Evolutionary conservation across 139 green algal genomes (phyloP).

Genomic region (Dunaliella sp.): DNA sequence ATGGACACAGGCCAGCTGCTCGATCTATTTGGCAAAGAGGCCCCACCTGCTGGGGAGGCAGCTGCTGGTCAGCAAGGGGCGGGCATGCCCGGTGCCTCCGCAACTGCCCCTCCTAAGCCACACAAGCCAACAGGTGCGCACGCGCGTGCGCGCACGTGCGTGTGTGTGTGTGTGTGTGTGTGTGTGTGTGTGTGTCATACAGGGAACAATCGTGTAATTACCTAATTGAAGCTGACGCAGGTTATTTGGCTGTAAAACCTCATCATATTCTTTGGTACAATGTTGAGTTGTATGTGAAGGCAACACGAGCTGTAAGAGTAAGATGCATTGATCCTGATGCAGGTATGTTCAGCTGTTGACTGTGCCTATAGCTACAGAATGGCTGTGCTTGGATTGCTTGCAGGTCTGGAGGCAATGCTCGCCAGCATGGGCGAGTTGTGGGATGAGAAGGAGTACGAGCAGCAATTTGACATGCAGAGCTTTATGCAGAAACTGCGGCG

Average conservation of each 20-base stretch:
- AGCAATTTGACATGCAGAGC: conserved; percentile 76
- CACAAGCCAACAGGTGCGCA: conserved; percentile 37
- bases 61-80: conserved; percentile 10
- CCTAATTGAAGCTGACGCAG: no score
- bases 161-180: neutral
- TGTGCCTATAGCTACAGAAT: no score
- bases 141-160: neutral
- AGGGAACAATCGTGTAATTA: no score
- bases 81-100: no score
- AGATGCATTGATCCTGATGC: no score
- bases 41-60: neutral
- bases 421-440: conserved; percentile 77
- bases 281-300: no score
- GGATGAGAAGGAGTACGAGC: conserved; percentile 85
- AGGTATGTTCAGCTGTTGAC: no score
- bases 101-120: conserved; percentile 72
- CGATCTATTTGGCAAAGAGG: conserved; percentile 53
- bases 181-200: neutral
- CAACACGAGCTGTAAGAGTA: no score
- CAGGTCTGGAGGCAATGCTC: conserved; percentile 66
- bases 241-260: no score
- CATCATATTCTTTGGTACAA: no score
- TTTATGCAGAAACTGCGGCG: conserved; percentile 68
- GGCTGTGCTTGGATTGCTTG: conserved; percentile 91
- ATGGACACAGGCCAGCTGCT: conserved; percentile 76